Evolutionary conservation across 371 early-diverging fungal genomes (phyloP), one percentile per base, ranked within the genome.

Genomic region (Batkoa obscura): DNA sequence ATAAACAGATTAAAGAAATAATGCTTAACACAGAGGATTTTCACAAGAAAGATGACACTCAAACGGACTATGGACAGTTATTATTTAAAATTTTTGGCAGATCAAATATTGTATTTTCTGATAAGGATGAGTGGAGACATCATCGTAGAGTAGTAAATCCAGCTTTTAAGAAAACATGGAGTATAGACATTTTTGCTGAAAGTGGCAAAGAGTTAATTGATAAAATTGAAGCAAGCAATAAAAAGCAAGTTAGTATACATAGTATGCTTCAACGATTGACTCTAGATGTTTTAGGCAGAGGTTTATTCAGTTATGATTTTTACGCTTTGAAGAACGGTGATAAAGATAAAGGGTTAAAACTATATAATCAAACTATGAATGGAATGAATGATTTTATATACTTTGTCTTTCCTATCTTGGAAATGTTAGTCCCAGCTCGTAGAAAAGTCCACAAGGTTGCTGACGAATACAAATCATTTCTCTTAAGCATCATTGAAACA

Each of bases 111-210:
- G 13, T 54, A 13, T 12, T 39, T 10, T 41, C 55, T 36, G 42
- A 54, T 36, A 41, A 41, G 5, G 17, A 55, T 9, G 59, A 54
- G 4, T 55, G 56, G 56, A 41, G 34, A n/a, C 43, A 13, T 10
- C 59, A 59, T 38, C 38, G 59, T 30, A 38, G 17, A 5, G 13
- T 55, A 15, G 56, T 47, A 12, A 59, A 59, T 49, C 59, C 59
- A 10, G 56, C 56, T 23, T 59, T 59, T 46, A 53, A 32, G 30
- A 53, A 49, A 35, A 32, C 47, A 1, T 59, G 39, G 43, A 17
- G 45, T 0, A 52, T 43, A 17, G 33, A 39, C 9, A 9, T 46
- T 2, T 59, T 59, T 55, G 52, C 23, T 12, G 17, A 12, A 9
- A 31, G 43, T n/a, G 33, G n/a, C 3, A 5, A 43, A n/a, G 33